Evolutionary conservation across 179 eudicot genomes (phyloP), one percentile per base, ranked within the genome.

Genomic region (Nepenthes alata): DNA sequence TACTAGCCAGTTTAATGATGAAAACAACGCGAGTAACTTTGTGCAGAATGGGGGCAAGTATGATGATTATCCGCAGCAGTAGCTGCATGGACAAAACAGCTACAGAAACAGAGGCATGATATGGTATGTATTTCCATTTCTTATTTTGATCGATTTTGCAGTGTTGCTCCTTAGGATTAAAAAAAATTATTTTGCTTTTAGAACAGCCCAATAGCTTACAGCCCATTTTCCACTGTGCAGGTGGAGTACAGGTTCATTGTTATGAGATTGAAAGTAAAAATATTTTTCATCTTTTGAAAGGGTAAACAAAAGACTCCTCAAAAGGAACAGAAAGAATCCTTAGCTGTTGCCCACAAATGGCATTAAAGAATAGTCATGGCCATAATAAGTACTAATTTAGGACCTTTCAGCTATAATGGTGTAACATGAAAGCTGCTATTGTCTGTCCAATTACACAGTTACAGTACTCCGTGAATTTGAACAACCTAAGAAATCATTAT

Each of bases 181-280:
- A 65, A 57, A 52, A 37, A 16, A 52, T 37, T 61, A 49, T 11
- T 63, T 48, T 67, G 48, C 51, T 59, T 54, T 67, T 47, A 62
- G 50, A 64, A 53, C 14, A 51, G 59, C 52, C 71, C 74, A 61
- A 44, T 79, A 79, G 69, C 88, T 89, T 72, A 83, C 86, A 63
- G 74, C 76, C 84, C 81, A 76, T 81, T 86, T 86, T 76, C 88
- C 93, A 82, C 88, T 86, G 86, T 86, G 96, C 96, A 86, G 94
- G 94, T 77, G 85, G 85, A 76, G 86, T 80, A 83, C 86, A 84
- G 91, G 91, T 86, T 76, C 84, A 59, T 58, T 80, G 75, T 78
- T 67, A 72, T 73, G 76, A 70, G 53, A 66, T 54, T 72, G 77
- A 75, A 81, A 81, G 72, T 69, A 70, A 70, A 74, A 81, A 44